Conservation (phyloP, 768 basidiomycete genomes). For the Suillus sp. region DNA sequence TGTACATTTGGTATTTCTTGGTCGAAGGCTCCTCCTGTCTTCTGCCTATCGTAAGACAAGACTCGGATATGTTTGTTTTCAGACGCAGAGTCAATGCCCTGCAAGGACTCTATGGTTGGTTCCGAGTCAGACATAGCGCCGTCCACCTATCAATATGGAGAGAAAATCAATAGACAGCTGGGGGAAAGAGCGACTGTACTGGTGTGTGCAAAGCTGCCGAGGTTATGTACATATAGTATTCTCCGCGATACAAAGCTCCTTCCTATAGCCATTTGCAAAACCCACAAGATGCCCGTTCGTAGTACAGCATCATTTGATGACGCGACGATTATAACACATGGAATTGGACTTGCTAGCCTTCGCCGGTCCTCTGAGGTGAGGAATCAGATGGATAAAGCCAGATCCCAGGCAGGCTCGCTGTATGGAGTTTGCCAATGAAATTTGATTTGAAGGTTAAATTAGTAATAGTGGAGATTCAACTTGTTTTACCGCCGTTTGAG, state of each 20-base stretch:
- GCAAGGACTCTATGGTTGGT: conserved; percentile 1
- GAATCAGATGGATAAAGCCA: not conserved
- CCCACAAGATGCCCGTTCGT: not conserved
- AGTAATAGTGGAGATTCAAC: not conserved
- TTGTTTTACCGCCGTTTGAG: not conserved
- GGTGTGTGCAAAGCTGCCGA: not conserved
- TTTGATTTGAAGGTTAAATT: not conserved
- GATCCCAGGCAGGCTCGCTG: not conserved
- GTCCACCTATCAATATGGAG: not conserved
- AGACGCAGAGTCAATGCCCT: not conserved
- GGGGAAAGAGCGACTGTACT: not conserved
- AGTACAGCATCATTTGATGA: not conserved
- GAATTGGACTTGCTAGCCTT: not conserved
- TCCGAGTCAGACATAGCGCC: not conserved
- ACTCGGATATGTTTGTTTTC: not conserved
- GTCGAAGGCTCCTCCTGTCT: conserved; percentile 10
- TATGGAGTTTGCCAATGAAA: not conserved
- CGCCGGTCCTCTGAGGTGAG: not conserved
- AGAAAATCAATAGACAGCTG: not conserved
- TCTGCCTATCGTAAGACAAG: no score
- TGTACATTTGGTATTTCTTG: not conserved
- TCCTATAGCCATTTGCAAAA: not conserved
- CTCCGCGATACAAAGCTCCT: not conserved
- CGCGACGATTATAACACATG: not conserved
- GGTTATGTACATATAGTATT: not conserved